Percentiles rank a stretch among this genome's conserved stretches.
Evolutionary conservation across 2,329 filamentous ascomycete genomes (phyloP).

Genomic region (Dendryphion nanum): DNA sequence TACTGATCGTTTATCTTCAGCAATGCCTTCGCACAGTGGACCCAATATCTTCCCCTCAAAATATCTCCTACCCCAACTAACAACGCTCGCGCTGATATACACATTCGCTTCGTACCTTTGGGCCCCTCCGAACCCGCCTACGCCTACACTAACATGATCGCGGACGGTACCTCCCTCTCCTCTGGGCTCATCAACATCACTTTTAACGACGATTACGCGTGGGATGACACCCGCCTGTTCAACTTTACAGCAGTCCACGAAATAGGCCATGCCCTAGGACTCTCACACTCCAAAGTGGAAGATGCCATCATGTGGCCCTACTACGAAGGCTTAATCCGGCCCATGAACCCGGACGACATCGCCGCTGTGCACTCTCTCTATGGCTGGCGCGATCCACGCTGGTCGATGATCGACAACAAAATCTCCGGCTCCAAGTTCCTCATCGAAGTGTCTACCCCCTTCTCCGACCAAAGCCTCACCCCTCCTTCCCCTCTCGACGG

Average conservation of each 20-base stretch:
- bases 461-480: neutral
- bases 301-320: conserved; percentile 29
- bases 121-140: conserved; percentile 20
- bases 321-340: conserved; percentile 20
- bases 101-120: conserved; percentile 22
- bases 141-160: conserved; percentile 24
- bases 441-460: conserved; percentile 12
- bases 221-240: conserved; percentile 26
- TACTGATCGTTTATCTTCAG: conserved; percentile 7
- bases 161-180: conserved; percentile 18
- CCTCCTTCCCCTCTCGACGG: conserved; percentile 18
- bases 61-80: conserved; percentile 14
- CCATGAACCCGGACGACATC: conserved; percentile 25
- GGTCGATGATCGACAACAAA: conserved; percentile 22
- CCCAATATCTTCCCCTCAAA: conserved; percentile 16
- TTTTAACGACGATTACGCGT: conserved; percentile 28
- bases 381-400: conserved; percentile 27
- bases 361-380: conserved; percentile 27
- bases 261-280: conserved; percentile 27
- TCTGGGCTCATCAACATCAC: conserved; percentile 28
- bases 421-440: conserved; percentile 13
- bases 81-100: conserved; percentile 19
- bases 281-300: conserved; percentile 28
- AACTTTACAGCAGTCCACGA: conserved; percentile 27
- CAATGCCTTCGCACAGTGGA: conserved; percentile 27